Percentiles rank a stretch among this genome's conserved stretches.
Conservation (phyloP, 1,139 yeast genomes). For the Yamadazyma triangularis region DNA sequence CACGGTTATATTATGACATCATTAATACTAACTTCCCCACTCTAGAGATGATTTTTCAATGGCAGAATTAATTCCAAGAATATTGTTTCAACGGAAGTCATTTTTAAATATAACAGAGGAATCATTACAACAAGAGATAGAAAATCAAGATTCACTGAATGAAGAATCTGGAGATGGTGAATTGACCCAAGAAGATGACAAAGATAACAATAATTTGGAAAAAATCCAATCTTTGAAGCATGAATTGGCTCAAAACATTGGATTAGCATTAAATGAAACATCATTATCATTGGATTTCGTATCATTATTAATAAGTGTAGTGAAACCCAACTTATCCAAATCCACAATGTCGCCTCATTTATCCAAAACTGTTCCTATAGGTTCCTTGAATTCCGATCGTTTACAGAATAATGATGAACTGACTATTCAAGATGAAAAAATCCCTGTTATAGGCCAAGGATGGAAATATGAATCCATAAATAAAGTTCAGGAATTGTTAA, state of each 20-base stretch:
- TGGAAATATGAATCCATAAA: conserved; percentile 78
- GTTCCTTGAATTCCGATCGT: conserved; percentile 71
- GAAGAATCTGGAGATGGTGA: conserved; percentile 3
- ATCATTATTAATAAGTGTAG: conserved; percentile 74
- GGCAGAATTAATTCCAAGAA: conserved; percentile 39
- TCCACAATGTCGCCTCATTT: conserved; percentile 88
- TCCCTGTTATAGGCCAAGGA: conserved; percentile 63
- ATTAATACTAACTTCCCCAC: too few relatives aligned
- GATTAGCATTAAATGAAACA: conserved; percentile 79
- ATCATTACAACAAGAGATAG: conserved; percentile 28
- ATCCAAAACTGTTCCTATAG: conserved; percentile 70
- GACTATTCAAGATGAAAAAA: conserved; percentile 18
- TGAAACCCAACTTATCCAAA: conserved; percentile 79
- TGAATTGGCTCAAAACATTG: conserved; percentile 53
- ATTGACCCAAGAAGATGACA: conserved; percentile 7
- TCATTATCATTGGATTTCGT: conserved; percentile 85
- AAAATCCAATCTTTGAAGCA: conserved; percentile 52
- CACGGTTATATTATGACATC: too few relatives aligned
- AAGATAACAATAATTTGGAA: conserved; percentile 27
- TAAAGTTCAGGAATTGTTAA: conserved; percentile 50
- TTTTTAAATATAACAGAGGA: conserved; percentile 54
- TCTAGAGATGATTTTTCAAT: conserved; percentile 34
- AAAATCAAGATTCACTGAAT: conserved; percentile 1
- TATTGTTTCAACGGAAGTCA: conserved; percentile 34
- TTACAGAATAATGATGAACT: conserved; percentile 27